Base-by-base conservation (phyloP, 2,329 filamentous ascomycete species). In the Aspergillus awamori region DNA sequence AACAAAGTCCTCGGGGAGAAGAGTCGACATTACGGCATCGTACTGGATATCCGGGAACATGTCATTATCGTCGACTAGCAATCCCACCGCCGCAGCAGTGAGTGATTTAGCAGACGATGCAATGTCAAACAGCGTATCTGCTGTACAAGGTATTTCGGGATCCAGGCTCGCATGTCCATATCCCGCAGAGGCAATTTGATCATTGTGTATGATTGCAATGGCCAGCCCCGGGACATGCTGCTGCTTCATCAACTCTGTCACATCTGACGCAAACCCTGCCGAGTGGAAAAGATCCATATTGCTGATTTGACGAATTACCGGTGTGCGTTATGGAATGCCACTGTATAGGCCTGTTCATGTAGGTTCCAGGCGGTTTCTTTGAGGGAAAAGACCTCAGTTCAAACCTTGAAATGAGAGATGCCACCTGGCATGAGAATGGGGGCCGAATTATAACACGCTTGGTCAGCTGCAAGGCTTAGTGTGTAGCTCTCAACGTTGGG, bases 1-100 rank as follows among this genome's bases (percentile, higher is more conserved):
- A 1, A 84, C 79, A 61, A 86, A 86, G 54, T 86, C 84, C 1
- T 82, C 80, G 0, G 77, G 77, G 3, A 86, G 75, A 0, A 86
- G 69, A 15, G 72, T 71, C 1, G 76, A 77, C 33, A 87, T 77
- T 2, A 77, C 77, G 0, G 82, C 82, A 3, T 75, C 69, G 81
- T 83, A 86, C 38, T 79, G 74, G 2, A 81, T 65, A 2, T 77
- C 61, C 13, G 74, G 70, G 59, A 70, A 74, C 0, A 33, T 36
- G 3, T 56, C 51, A 11, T 76, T 70, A 56, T 68, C 72, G 7
- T 81, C 75, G n/a, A 79, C 78, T 5, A 85, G 74, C 7, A 87
- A 53, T 5, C 38, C 66, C n/a, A 72, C 63, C 0, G 68, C 51
- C 4, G 69, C 69, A 15, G 69, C 70, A n/a, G 70, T 72, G 13